These are phyloP conservation scores for Hansfordia pulvinata DNA, from an alignment of 2,329 filamentous ascomycete genomes.

Conservation along the genomic window DNA sequence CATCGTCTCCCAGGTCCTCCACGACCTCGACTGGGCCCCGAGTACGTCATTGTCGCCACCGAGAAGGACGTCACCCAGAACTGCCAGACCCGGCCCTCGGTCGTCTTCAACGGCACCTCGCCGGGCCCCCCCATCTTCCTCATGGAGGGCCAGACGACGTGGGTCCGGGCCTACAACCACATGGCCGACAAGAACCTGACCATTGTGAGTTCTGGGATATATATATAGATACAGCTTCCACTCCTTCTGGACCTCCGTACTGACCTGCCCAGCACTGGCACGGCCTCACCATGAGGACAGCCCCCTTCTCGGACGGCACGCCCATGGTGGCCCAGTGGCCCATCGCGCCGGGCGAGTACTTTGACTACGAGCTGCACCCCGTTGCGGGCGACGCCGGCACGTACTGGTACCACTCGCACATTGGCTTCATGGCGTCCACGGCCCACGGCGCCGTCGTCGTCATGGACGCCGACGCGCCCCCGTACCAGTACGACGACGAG, in stretches of 20 bases:
- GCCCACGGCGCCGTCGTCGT: constrained; percentile 45
- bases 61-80: constrained; percentile 24
- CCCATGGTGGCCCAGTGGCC: constrained; percentile 51
- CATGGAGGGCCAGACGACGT: constrained; percentile 31
- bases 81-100: constrained; percentile 29
- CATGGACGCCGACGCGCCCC: constrained; percentile 28
- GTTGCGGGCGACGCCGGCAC: constrained; percentile 40
- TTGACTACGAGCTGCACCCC: constrained; percentile 51
- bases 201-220: constrained; percentile 33
- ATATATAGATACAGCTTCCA: too few relatives aligned
- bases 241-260: constrained; percentile 5
- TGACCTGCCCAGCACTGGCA: constrained; percentile 51
- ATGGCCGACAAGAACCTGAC: constrained; percentile 37
- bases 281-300: constrained; percentile 42
- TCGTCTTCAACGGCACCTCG: constrained; percentile 36
- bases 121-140: constrained; percentile 36
- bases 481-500: constrained; percentile 51
- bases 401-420: constrained; percentile 57
- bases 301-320: constrained; percentile 51
- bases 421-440: constrained; percentile 46
- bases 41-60: constrained; percentile 15
- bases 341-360: constrained; percentile 45
- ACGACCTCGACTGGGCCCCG: constrained; percentile 11
- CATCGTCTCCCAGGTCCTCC: too few relatives aligned
- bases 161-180: constrained; percentile 46